Conservation (phyloP, 805 yeast genomes). For the Peterozyma toletana region DNA sequence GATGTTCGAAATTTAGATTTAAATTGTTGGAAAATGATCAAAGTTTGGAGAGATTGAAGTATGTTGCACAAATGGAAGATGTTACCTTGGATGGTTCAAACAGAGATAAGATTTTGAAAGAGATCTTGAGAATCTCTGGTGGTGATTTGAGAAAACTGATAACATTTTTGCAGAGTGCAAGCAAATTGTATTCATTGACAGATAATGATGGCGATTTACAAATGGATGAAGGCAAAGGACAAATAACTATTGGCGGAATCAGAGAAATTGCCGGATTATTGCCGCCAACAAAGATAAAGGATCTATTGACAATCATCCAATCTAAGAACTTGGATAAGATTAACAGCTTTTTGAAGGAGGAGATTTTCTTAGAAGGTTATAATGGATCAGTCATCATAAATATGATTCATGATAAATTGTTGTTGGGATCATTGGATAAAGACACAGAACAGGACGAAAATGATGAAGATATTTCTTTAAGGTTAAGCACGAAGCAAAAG, state of each 20-base stretch:
- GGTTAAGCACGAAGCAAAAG: conserved; percentile 56
- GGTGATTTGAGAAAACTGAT: conserved; percentile 95
- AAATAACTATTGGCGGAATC: conserved; percentile 8
- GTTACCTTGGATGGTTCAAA: conserved; percentile 20
- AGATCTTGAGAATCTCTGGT: conserved; percentile 62
- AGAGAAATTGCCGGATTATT: conserved; percentile 26
- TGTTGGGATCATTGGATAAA: conserved; percentile 10
- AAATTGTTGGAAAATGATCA: conserved; percentile 63
- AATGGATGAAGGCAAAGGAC: conserved; percentile 15
- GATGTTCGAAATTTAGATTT: conserved; percentile 95
- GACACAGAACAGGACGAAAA: conserved; percentile 18
- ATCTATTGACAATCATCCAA: conserved; percentile 13
- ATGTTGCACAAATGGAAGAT: conserved; percentile 48
- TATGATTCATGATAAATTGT: conserved; percentile 22
- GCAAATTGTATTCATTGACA: conserved; percentile 37
- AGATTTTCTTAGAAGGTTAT: conserved; percentile 24
- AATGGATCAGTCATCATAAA: conserved; percentile 21
- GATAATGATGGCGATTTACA: conserved; percentile 27
- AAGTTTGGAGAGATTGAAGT: conserved; percentile 62
- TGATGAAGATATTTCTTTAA: conserved; percentile 31
- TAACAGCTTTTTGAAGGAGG: conserved; percentile 16
- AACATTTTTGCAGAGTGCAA: conserved; percentile 80
- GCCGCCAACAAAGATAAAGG: conserved; percentile 14
- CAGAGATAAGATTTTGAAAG: conserved; percentile 46
- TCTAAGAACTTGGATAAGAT: conserved; percentile 16